phyloP scores from a whole-genome alignment of 352 stramenopile species.

The Phytophthora syringae region DNA sequence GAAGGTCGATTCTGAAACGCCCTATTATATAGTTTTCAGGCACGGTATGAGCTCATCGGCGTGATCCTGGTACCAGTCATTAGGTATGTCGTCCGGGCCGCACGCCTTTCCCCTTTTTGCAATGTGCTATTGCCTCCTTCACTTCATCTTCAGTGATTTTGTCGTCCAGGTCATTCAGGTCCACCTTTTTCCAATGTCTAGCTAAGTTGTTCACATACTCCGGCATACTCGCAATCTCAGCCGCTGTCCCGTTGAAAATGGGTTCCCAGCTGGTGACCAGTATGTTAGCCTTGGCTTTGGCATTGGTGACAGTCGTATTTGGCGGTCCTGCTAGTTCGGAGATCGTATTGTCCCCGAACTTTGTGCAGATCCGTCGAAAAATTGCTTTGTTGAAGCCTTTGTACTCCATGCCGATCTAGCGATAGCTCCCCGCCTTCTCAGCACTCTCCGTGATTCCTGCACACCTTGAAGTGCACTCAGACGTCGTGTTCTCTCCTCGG shows the following conservation, averaged over 20 bases:
- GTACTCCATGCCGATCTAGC: no score
- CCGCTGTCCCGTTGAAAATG: background rate
- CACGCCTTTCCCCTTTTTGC: conserved; percentile 1
- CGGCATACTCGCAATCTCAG: background rate
- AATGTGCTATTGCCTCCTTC: background rate
- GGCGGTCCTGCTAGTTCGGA: no score
- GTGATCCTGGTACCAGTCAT: conserved; percentile 6
- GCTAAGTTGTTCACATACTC: background rate
- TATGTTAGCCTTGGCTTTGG: conserved; percentile 2
- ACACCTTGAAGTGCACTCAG: no score
- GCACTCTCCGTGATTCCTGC: no score
- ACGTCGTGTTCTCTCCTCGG: no score
- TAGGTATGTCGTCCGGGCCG: background rate
- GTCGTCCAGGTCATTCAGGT: background rate
- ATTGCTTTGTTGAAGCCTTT: no score
- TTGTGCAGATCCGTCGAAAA: no score
- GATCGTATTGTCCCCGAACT: no score
- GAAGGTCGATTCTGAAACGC: no score
- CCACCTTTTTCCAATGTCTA: background rate
- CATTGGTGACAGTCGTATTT: no score
- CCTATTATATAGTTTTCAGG: background rate
- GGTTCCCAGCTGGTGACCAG: background rate
- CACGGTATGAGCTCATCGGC: background rate
- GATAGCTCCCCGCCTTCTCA: no score
- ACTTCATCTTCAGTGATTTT: background rate